These are phyloP conservation scores for Neocatenulostroma microsporum DNA, from an alignment of 2,329 filamentous ascomycete genomes.

Conservation along the genomic window DNA sequence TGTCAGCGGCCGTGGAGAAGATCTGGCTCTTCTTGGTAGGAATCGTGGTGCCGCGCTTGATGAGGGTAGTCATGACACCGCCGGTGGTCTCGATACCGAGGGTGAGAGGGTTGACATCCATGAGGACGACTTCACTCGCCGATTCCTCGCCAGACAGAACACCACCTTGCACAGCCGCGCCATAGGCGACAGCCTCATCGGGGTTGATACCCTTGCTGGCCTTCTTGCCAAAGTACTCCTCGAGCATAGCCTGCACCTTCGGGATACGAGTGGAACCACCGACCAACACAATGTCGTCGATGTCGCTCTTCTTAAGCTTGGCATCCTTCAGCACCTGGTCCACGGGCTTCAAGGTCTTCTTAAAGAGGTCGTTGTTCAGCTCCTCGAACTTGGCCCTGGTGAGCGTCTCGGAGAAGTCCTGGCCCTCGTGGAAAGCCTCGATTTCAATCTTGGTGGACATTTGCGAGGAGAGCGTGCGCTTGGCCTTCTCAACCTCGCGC, in stretches of 20 bases:
- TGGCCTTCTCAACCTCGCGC: constrained; percentile 99
- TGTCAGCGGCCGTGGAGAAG: constrained; percentile 95
- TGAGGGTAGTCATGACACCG: constrained; percentile 94
- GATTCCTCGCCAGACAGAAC: constrained; percentile 81
- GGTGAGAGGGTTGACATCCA: constrained; percentile 92
- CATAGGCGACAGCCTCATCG: constrained; percentile 96
- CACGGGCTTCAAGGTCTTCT: constrained; percentile 97
- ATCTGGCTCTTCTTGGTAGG: constrained; percentile 99
- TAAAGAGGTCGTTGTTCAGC: constrained; percentile 97
- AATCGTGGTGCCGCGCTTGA: constrained; percentile 98
- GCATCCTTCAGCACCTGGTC: constrained; percentile 98
- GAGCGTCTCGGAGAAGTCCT: constrained; percentile 96
- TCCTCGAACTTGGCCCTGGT: constrained; percentile 99
- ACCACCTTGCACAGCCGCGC: constrained; percentile 95
- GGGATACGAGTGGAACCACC: constrained; percentile 99
- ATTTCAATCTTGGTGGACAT: constrained; percentile 59
- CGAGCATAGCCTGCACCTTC: constrained; percentile 88
- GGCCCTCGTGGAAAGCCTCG: constrained; percentile 91
- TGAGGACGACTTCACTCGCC: constrained; percentile 88
- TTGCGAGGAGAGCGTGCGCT: constrained; percentile 67
- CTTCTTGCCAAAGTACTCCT: constrained; percentile 98
- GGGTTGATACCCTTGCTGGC: constrained; percentile 99
- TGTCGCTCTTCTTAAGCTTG: constrained; percentile 90
- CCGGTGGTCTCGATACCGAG: constrained; percentile 98
- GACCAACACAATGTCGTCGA: constrained; percentile 94